These are phyloP conservation scores for Monoraphidium neglectum DNA, from an alignment of 139 green algal species.

Conservation along the genomic window DNA sequence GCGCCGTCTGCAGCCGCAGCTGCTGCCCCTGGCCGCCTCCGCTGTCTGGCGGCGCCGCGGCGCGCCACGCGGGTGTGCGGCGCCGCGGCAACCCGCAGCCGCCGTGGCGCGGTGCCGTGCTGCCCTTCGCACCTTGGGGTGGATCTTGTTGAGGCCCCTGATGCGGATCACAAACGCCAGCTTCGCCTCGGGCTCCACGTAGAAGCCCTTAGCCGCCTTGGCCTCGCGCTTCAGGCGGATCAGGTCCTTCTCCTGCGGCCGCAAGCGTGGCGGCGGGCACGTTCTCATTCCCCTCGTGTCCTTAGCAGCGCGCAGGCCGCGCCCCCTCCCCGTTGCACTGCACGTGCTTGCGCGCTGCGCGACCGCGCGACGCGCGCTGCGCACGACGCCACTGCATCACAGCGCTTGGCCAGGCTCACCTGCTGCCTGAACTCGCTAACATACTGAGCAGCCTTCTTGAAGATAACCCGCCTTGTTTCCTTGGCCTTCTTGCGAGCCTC, in stretches of 20 bases:
- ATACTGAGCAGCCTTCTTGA: conserved; percentile 98
- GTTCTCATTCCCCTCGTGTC: too few species aligned
- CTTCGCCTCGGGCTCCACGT: conserved; percentile 94
- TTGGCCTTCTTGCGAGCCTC: conserved; percentile 71
- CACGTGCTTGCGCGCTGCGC: too few species aligned
- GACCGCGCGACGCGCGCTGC: too few species aligned
- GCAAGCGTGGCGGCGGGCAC: neutral
- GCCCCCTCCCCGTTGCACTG: too few species aligned
- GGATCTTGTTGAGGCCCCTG: conserved; percentile 95
- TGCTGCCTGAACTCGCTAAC: conserved; percentile 97
- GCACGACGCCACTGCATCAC: too few species aligned
- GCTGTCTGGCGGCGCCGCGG: neutral
- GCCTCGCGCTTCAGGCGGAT: conserved; percentile 92
- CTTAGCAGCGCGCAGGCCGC: too few species aligned
- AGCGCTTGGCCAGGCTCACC: conserved; percentile 55
- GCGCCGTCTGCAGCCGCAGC: too few species aligned
- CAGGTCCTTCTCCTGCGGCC: conserved; percentile 88
- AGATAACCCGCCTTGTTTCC: conserved; percentile 79
- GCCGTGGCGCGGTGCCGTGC: too few species aligned
- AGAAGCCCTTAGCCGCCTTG: conserved; percentile 91
- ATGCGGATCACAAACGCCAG: conserved; percentile 97
- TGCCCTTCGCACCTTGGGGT: conserved; percentile 81
- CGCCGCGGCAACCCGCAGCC: too few species aligned
- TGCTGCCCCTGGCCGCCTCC: neutral
- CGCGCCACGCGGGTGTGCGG: too few species aligned